A percentile compares a stretch with the other conserved stretches of the same genome.
phyloP scores from a whole-genome alignment of 441 rosid species.

The Melastoma candidum region DNA sequence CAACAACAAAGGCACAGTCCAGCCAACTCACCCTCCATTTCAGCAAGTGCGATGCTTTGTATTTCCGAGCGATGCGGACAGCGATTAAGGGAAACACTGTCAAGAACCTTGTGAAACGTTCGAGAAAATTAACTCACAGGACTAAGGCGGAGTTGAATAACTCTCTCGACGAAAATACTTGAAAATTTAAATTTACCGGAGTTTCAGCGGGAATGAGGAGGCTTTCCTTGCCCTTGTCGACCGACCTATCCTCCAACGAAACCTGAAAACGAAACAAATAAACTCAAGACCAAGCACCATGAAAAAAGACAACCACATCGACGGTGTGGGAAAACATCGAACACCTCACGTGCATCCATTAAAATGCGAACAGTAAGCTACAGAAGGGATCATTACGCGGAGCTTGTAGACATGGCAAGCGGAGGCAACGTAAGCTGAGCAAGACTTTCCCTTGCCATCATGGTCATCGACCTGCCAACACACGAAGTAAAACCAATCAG shows the following conservation, averaged over 20 bases:
- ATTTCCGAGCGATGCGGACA: slow-evolving; percentile 63
- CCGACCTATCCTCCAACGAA: slow-evolving; percentile 28
- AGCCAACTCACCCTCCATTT: slow-evolving; percentile 32
- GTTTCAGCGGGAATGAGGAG: slow-evolving; percentile 45
- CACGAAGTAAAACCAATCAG: background rate
- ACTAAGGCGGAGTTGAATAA: background rate
- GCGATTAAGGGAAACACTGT: slow-evolving; percentile 32
- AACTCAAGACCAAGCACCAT: background rate
- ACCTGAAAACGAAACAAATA: slow-evolving; percentile 22
- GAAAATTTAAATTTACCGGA: slow-evolving; percentile 22
- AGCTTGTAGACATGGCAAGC: slow-evolving; percentile 43
- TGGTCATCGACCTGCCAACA: slow-evolving; percentile 27
- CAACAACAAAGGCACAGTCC: background rate
- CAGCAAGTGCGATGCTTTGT: slow-evolving; percentile 45
- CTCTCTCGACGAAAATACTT: background rate
- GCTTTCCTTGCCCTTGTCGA: slow-evolving; percentile 45
- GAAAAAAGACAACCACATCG: background rate
- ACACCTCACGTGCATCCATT: background rate
- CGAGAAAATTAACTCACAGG: background rate
- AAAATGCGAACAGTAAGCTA: background rate
- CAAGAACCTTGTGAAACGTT: slow-evolving; percentile 26
- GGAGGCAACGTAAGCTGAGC: slow-evolving; percentile 58
- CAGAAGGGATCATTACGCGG: slow-evolving; percentile 18
- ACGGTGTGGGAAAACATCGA: background rate
- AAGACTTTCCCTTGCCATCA: slow-evolving; percentile 22